Percentiles rank a stretch among this genome's conserved stretches.
Conservation (phyloP, 192 early-diverging fungal genomes). For the Borealophlyctis nickersoniae region DNA sequence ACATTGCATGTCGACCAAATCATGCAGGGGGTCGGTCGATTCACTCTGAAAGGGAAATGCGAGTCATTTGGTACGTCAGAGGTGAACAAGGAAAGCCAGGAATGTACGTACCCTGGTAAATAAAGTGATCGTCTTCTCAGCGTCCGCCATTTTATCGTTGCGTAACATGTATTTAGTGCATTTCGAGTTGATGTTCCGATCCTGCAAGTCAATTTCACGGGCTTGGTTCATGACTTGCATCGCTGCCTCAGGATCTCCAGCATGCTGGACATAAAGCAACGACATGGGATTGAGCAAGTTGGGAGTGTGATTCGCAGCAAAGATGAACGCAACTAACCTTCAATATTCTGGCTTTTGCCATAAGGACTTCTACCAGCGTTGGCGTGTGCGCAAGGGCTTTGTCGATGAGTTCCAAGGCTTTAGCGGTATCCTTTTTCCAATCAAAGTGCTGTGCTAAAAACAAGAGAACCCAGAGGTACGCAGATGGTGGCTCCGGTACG, state of each 20-base stretch:
- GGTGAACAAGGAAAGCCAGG: too few relatives aligned
- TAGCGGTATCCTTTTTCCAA: constrained; percentile 60
- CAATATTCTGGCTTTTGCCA: constrained; percentile 90
- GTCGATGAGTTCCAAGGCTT: constrained; percentile 76
- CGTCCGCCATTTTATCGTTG: constrained; percentile 73
- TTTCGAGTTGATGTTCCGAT: constrained; percentile 93
- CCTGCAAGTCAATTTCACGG: constrained; percentile 86
- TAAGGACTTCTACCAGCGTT: constrained; percentile 84
- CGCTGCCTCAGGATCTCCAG: constrained; percentile 69
- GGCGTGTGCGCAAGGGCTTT: constrained; percentile 84
- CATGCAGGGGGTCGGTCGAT: constrained; percentile 63
- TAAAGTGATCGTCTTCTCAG: constrained; percentile 77
- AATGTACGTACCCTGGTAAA: constrained; percentile 70
- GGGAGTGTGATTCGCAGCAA: neutral
- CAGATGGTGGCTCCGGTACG: constrained; percentile 70
- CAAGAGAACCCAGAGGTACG: constrained; percentile 83
- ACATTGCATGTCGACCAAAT: constrained; percentile 88
- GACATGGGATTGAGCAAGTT: neutral
- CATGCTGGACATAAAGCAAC: constrained; percentile 52
- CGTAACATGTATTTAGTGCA: constrained; percentile 91
- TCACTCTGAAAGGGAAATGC: constrained; percentile 35
- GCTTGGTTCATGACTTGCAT: constrained; percentile 79
- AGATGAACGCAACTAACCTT: constrained; percentile 54
- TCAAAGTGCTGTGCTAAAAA: constrained; percentile 91
- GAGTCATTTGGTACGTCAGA: too few relatives aligned